Base-by-base conservation (phyloP, 2,329 filamentous ascomycete genomes). In the Sclerotinia subarctica region DNA sequence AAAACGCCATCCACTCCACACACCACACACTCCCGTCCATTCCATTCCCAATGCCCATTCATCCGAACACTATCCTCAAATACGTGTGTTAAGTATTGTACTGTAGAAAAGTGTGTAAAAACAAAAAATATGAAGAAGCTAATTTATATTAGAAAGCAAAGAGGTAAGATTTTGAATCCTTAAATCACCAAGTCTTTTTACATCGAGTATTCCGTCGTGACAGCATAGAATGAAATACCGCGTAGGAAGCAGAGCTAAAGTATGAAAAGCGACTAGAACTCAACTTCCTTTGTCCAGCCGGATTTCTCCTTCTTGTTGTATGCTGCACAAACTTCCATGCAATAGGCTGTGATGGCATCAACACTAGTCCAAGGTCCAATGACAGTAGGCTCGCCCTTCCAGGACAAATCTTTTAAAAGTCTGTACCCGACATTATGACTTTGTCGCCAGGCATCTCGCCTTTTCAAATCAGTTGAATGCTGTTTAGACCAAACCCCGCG, bases 291-390 rank as follows among this genome's bases (percentile, higher is more conserved):
- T 44, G 26, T 29, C 64, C 68, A 68, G 8, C 67, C 67, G 13
- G 46, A 42, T 51, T 69, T 67, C 44, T 69, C 68, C 47, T 42
- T 54, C 56, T 67, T 66, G 47, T 69, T 66, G 24, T 54, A 69
- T 7, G 54, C 64, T 11, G 54, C 52, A 44, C 66, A 67, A 38
- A 69, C 64, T 38, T 62, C 47, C 68, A 69, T 69, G 19, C 56
- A 52, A 32, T 57, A 68, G 6, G 53, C 21, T 24, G 62, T 66
- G 26, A 64, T 35, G 15, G 57, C 42, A 46, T 47, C 49, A 42
- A 68, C 46, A n/a, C 42, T 66, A 21, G 62, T 68, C 62, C 67
- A 68, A 17, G 67, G 62, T 24, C 58, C 66, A 64, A 46, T 44
- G 6, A 46, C 42, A 21, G 62, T 49, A 44, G 35, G 26, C 1